These are phyloP conservation scores for Hyphopichia khmerensis DNA, from an alignment of 1,139 yeast species.

Conservation along the genomic window DNA sequence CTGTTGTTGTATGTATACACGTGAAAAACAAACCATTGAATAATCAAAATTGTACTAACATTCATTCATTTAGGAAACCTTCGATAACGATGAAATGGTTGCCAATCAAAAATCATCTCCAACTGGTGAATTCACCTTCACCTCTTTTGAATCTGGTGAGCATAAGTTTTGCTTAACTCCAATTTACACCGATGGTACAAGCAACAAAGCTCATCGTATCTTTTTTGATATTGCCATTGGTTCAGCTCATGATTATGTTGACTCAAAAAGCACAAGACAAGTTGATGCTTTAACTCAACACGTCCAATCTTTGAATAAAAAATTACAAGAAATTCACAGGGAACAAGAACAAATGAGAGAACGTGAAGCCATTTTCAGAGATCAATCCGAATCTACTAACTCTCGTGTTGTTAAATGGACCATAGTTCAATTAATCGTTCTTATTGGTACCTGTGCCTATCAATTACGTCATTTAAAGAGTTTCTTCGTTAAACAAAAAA, in stretches of 20 bases:
- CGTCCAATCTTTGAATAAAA: conserved; percentile 39
- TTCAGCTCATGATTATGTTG: conserved; percentile 48
- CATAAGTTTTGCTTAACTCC: conserved; percentile 51
- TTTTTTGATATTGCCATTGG: conserved; percentile 49
- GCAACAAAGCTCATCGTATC: conserved; percentile 37
- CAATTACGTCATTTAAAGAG: conserved; percentile 52
- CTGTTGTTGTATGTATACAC: conserved; percentile 34
- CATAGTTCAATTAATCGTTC: conserved; percentile 43
- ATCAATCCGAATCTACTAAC: conserved; percentile 48
- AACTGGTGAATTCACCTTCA: conserved; percentile 43
- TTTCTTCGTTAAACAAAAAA: conserved; percentile 52
- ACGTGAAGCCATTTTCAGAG: conserved; percentile 48
- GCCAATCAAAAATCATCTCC: conserved; percentile 40
- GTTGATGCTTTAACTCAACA: conserved; percentile 43
- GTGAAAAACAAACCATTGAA: too few species aligned
- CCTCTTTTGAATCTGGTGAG: conserved; percentile 46
- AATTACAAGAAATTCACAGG: conserved; percentile 43
- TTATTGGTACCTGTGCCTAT: conserved; percentile 49
- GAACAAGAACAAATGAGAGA: conserved; percentile 50
- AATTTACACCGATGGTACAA: conserved; percentile 35
- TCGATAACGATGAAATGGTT: conserved; percentile 47
- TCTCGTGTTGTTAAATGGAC: conserved; percentile 49
- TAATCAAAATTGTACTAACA: conserved; percentile 12
- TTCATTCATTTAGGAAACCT: conserved; percentile 37
- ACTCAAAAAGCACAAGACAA: conserved; percentile 44